These are phyloP conservation scores for Cladosporium halotolerans DNA, from an alignment of 2,329 filamentous ascomycete species.

Conservation along the genomic window DNA sequence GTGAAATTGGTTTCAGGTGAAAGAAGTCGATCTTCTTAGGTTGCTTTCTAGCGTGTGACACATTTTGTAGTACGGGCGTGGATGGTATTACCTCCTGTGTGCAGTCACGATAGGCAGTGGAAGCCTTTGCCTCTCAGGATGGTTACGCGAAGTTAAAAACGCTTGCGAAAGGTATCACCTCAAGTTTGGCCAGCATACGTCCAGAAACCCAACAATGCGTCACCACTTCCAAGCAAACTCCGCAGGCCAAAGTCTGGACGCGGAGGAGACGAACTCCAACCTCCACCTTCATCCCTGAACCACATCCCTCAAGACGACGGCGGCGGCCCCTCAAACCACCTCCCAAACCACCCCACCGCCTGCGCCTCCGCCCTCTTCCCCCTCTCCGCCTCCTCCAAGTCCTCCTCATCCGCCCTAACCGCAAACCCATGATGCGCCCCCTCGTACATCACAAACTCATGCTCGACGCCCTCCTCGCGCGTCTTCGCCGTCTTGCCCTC, in stretches of 20 bases:
- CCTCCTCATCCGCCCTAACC: conserved; percentile 29
- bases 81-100: too few relatives aligned
- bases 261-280: too few relatives aligned
- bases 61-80: too few relatives aligned
- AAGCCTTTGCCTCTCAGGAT: not conserved
- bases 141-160: not conserved
- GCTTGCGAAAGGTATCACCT: not conserved
- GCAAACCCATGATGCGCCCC: conserved; percentile 34
- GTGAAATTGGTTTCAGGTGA: too few relatives aligned
- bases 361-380: conserved; percentile 34
- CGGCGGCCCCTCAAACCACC: conserved; percentile 25
- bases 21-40: too few relatives aligned
- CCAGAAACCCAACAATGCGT: not conserved
- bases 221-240: not conserved
- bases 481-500: conserved; percentile 29
- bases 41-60: too few relatives aligned
- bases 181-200: not conserved
- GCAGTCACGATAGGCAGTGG: too few relatives aligned
- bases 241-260: not conserved
- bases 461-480: conserved; percentile 29
- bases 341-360: conserved; percentile 33
- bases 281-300: too few relatives aligned
- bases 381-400: conserved; percentile 26
- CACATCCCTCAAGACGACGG: not conserved
- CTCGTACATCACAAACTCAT: conserved; percentile 34